Evolutionary conservation across 2,329 filamentous ascomycete genomes (phyloP).

Genomic region (Fusarium caatingaense): DNA sequence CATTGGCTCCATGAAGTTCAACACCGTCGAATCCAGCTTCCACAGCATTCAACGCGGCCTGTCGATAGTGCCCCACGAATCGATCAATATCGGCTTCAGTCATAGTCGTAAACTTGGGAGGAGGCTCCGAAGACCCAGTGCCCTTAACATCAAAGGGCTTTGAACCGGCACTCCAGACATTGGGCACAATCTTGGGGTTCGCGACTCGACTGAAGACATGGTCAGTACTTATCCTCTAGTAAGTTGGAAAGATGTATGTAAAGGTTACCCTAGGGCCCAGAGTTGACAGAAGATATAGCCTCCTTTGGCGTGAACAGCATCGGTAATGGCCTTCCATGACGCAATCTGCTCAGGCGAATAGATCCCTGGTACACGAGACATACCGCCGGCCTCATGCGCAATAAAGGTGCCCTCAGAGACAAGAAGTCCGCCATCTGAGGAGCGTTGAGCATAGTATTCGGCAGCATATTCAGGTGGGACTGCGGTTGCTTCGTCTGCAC

Average conservation of each 20-base stretch:
- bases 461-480: constrained; percentile 51
- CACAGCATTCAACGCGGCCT: constrained; percentile 66
- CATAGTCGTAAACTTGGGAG: constrained; percentile 61
- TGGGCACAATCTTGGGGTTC: constrained; percentile 31
- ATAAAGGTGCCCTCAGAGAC: constrained; percentile 60
- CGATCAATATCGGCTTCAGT: constrained; percentile 72
- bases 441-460: constrained; percentile 60
- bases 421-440: constrained; percentile 57
- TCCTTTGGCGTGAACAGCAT: constrained; percentile 72
- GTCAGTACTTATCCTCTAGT: not conserved
- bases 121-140: constrained; percentile 15
- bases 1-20: constrained; percentile 69
- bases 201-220: constrained; percentile 30
- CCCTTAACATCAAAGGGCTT: constrained; percentile 19
- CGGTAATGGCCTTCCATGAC: constrained; percentile 70
- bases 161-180: constrained; percentile 38
- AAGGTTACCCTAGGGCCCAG: constrained; percentile 69
- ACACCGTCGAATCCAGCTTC: constrained; percentile 77
- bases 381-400: constrained; percentile 50
- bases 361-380: constrained; percentile 58
- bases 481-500: constrained; percentile 54
- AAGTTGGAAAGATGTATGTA: constrained; percentile 54
- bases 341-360: constrained; percentile 66
- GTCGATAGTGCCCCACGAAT: constrained; percentile 69
- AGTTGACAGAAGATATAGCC: constrained; percentile 72